phyloP scores from a whole-genome alignment of 768 basidiomycete genomes.

The Leccinum subgranulosum region DNA sequence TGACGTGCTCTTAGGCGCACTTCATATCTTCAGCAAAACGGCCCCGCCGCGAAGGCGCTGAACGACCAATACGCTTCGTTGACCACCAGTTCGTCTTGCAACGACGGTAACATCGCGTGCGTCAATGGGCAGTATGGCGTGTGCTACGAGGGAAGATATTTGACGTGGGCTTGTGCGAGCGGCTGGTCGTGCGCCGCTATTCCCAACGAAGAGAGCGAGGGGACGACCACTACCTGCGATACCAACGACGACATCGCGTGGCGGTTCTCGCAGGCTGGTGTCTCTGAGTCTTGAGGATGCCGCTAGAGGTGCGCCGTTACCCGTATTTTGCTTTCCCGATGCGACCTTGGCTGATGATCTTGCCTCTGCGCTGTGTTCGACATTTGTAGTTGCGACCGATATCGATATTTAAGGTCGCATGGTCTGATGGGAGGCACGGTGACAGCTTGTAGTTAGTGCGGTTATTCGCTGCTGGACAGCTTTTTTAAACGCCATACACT shows the following conservation, averaged over 20 bases:
- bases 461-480: conserved; percentile 17
- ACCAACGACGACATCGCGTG: conserved; percentile 14
- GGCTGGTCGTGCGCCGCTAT: conserved; percentile 22
- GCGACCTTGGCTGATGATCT: not conserved
- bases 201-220: conserved; percentile 17
- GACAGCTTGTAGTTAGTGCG: conserved; percentile 8
- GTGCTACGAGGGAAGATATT: conserved; percentile 14
- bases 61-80: conserved; percentile 20
- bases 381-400: not conserved
- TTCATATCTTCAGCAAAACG: conserved; percentile 22
- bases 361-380: not conserved
- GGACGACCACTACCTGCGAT: conserved; percentile 21
- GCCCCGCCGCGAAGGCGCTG: conserved; percentile 22
- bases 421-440: conserved; percentile 4
- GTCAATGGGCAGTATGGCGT: conserved; percentile 16
- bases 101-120: conserved; percentile 17
- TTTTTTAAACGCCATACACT: not conserved
- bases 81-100: conserved; percentile 17
- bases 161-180: conserved; percentile 9
- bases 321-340: not conserved
- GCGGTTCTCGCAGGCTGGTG: conserved; percentile 18
- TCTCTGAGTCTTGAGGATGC: conserved; percentile 13
- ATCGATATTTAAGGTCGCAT: not conserved
- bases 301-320: not conserved
- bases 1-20: conserved; percentile 12